Conservation (phyloP, 176 grass and related monocot species). For the Coix lacrymajobi region DNA sequence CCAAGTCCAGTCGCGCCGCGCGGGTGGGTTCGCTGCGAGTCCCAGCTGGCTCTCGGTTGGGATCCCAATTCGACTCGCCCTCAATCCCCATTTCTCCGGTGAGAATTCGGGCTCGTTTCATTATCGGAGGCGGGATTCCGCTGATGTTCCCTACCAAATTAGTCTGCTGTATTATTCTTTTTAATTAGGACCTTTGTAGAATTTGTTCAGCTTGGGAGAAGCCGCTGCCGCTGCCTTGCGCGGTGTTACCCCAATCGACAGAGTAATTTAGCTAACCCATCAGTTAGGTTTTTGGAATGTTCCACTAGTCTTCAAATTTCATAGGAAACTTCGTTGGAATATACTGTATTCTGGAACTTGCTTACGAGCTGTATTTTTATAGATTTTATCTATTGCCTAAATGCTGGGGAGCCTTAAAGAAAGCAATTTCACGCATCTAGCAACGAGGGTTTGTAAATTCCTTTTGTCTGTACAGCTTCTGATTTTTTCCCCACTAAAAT, state of each 20-base stretch:
- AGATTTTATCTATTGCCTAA: neutral
- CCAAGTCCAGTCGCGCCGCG: neutral
- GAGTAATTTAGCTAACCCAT: neutral
- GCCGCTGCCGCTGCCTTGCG: neutral
- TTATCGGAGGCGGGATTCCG: neutral
- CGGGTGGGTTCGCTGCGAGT: neutral
- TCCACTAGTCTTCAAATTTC: neutral
- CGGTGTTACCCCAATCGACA: neutral
- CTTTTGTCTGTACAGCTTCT: neutral
- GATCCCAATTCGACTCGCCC: constrained; percentile 19
- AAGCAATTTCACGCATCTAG: neutral
- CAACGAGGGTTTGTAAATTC: neutral
- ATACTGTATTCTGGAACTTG: neutral
- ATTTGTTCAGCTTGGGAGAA: neutral
- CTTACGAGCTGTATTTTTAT: neutral
- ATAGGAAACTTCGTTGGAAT: neutral
- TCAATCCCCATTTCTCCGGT: neutral
- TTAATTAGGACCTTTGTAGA: neutral
- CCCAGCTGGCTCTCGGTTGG: neutral
- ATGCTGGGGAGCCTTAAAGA: neutral
- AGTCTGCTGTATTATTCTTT: neutral
- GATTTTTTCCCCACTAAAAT: neutral
- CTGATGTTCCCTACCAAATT: neutral
- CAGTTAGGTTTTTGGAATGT: constrained; percentile 16
- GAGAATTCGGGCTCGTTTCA: neutral